A percentile compares a stretch with the other conserved stretches of the same genome.
phyloP scores from a whole-genome alignment of 495 filamentous ascomycete species.

The Aspergillus ellipticus region DNA sequence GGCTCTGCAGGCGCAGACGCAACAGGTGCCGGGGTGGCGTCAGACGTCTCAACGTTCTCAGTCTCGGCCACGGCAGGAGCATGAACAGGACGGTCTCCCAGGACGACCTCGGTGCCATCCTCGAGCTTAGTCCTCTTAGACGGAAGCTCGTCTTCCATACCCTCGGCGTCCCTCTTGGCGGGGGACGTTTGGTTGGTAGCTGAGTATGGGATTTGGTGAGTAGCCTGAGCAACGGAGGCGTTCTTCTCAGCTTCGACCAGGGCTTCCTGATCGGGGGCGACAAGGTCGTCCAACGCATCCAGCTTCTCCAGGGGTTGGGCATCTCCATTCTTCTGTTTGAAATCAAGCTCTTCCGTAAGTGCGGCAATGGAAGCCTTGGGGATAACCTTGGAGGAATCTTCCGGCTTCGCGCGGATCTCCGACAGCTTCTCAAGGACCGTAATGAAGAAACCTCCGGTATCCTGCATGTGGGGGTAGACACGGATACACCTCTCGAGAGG shows the following conservation, averaged over 20 bases:
- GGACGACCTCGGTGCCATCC: conserved; percentile 41
- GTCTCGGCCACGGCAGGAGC: conserved; percentile 40
- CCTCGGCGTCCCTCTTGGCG: conserved; percentile 39
- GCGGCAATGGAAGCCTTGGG: conserved; percentile 50
- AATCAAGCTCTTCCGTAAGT: conserved; percentile 52
- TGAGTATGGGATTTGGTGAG: conserved; percentile 39
- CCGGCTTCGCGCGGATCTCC: conserved; percentile 82
- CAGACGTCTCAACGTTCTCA: conserved; percentile 36
- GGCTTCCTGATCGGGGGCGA: conserved; percentile 31
- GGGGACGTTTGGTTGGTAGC: conserved; percentile 28
- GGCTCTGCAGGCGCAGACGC: conserved; percentile 15
- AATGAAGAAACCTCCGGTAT: conserved; percentile 97
- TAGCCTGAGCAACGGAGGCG: conserved; percentile 39
- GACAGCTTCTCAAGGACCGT: conserved; percentile 84
- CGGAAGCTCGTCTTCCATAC: conserved; percentile 40
- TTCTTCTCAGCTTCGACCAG: conserved; percentile 40
- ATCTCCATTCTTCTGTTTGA: conserved; percentile 39
- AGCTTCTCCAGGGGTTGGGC: conserved; percentile 44
- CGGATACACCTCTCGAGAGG: conserved; percentile 87
- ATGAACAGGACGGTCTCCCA: conserved; percentile 50
- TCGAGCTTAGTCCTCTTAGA: conserved; percentile 46
- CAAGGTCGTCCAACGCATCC: conserved; percentile 47
- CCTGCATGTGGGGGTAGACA: conserved; percentile 90
- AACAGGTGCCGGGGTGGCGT: conserved; percentile 22
- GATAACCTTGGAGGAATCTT: conserved; percentile 59